Conservation (phyloP, 257 asterid genomes). For the Solanum peruvianum region DNA sequence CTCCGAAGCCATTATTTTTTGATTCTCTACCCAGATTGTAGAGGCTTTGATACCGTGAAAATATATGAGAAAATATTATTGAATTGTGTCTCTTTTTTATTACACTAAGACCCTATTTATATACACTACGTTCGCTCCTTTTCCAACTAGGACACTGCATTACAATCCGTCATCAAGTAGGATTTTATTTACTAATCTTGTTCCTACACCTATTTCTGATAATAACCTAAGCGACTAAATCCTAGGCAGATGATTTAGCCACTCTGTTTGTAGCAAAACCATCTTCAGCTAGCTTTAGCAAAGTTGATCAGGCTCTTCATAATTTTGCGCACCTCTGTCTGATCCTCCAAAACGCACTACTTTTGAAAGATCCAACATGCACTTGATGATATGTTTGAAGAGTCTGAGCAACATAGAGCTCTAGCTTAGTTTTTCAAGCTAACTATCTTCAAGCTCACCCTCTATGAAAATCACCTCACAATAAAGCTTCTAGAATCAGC, state of each 20-base stretch:
- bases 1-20: neutral
- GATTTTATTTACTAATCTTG: neutral
- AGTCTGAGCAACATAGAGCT: neutral
- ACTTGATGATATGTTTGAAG: too few relatives aligned
- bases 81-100: neutral
- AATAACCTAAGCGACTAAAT: neutral
- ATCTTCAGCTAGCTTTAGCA: neutral
- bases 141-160: neutral
- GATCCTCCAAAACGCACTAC: too few relatives aligned
- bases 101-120: neutral
- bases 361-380: too few relatives aligned
- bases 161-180: neutral
- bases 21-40: neutral
- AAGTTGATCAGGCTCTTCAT: neutral
- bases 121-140: neutral
- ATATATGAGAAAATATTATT: too few relatives aligned
- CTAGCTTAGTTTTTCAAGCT: neutral
- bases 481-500: neutral
- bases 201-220: neutral
- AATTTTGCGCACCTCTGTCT: too few relatives aligned
- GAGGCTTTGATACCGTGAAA: neutral
- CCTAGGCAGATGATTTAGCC: neutral
- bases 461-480: neutral
- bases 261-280: neutral
- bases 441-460: neutral